phyloP scores from a whole-genome alignment of 495 filamentous ascomycete genomes.

The Trypethelium eluteriae region DNA sequence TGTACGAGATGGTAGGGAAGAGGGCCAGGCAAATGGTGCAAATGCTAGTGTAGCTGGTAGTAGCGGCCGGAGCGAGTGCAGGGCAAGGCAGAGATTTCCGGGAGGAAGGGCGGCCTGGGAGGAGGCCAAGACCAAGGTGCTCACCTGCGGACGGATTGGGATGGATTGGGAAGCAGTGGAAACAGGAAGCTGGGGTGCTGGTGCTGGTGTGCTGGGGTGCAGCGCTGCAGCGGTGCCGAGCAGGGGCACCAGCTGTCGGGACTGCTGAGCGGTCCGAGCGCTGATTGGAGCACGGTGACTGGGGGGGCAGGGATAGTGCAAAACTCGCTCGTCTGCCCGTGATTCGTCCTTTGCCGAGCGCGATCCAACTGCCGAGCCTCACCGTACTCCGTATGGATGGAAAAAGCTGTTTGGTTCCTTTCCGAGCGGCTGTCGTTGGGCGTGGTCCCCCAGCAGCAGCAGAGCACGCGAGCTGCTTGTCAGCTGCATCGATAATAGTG shows the following conservation, averaged over 20 bases:
- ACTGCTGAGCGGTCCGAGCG: not conserved
- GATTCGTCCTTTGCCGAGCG: not conserved
- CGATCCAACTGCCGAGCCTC: slow-evolving; percentile 6
- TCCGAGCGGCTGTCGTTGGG: slow-evolving; percentile 4
- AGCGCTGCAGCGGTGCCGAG: not conserved
- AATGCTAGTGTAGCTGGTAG: not conserved
- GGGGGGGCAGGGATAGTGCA: too few species aligned
- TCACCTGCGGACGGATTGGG: too few species aligned
- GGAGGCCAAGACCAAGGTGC: not conserved
- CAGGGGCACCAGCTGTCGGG: not conserved
- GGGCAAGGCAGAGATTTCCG: slow-evolving; percentile 8
- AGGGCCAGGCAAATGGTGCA: not conserved
- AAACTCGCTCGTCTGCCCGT: not conserved
- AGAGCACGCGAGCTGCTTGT: slow-evolving; percentile 9
- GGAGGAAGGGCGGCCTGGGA: not conserved
- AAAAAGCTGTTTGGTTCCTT: slow-evolving; percentile 8
- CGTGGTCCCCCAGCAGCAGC: not conserved
- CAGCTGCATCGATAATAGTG: slow-evolving; percentile 10
- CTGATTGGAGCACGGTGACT: too few species aligned
- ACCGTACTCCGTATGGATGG: slow-evolving; percentile 5
- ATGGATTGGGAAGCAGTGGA: too few species aligned
- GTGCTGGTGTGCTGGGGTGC: too few species aligned
- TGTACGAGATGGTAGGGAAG: too few species aligned
- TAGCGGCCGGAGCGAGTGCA: not conserved
- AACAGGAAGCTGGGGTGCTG: not conserved